Evolutionary conservation across 2,329 filamentous ascomycete species (phyloP), one percentile per base, ranked within the genome.

Genomic region (Ophiostoma novo-ulmi): DNA sequence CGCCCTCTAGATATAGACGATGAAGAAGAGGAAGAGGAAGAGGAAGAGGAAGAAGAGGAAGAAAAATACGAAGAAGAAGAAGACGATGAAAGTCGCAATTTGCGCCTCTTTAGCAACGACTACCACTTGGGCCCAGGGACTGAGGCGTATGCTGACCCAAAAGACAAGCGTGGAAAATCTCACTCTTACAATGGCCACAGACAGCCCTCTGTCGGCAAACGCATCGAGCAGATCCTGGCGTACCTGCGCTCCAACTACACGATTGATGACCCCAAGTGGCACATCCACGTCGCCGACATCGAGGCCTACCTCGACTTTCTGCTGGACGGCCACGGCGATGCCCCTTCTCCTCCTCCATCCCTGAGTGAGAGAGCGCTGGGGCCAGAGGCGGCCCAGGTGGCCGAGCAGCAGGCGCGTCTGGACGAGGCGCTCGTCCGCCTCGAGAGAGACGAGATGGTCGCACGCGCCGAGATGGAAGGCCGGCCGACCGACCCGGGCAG

Each of bases 201-300:
- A 14, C 65, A 67, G 39, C 65, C 65, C n/a, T 20, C 65, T 11
- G 65, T 35, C 11, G 39, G 11, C 22, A 31, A 10, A 38, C 78
- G 78, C 2, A 76, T 82, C 39, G 41, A 75, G 55, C 76, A 78
- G 52, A 71, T 77, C n/a, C 73, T 75, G 55, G 82, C 81, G 73
- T 87, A 85, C 72, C 81, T 88, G 31, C 75, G 80, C 3, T 83
- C 85, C 39, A 81, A 84, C 72, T 83, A 87, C 73, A 74, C 77
- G 6, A 79, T 82, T 70, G 79, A 81, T 20, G 80, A 79, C 71
- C 64, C 78, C 1, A 73, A 78, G 63, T 86, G 83, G 79, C 74
- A 79, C 1, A 67, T 72, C 13, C 80, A 81, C 68, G 75, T 80
- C 8, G 75, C 72, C 26, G 80, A 79, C 70, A 75, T 83, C 14